A percentile compares a stretch with the other conserved stretches of the same genome.
Conservation (phyloP, 345 rosid species). For the Euphorbia peplus region DNA sequence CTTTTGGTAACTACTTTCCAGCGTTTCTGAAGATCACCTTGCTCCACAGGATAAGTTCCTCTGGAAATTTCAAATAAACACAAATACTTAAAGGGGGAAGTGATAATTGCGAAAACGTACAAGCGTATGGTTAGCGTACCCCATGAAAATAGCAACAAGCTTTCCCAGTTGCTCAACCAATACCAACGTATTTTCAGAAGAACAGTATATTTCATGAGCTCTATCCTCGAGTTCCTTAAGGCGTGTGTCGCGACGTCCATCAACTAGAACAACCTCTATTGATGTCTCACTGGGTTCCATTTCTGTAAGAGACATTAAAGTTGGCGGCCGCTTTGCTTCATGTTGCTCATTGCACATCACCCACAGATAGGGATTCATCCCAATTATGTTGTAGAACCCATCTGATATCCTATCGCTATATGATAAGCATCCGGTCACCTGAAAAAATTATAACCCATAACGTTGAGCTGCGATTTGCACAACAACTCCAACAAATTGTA, state of each 20-base stretch:
- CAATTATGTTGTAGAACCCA: constrained; percentile 89
- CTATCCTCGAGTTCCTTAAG: constrained; percentile 81
- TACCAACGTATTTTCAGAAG: constrained; percentile 63
- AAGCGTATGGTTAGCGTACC: constrained; percentile 56
- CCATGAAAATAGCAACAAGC: constrained; percentile 88
- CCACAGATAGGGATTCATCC: constrained; percentile 96
- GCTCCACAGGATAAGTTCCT: constrained; percentile 74
- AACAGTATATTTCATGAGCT: constrained; percentile 72
- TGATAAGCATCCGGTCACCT: constrained; percentile 91
- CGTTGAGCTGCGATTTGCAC: too few species aligned
- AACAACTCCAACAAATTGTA: too few species aligned
- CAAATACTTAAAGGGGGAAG: not conserved
- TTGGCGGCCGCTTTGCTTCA: constrained; percentile 65
- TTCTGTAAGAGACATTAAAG: constrained; percentile 63
- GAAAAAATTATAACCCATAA: constrained; percentile 24
- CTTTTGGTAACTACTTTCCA: constrained; percentile 74
- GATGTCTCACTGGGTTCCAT: constrained; percentile 65
- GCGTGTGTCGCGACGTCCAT: constrained; percentile 62
- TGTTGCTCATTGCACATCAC: constrained; percentile 71
- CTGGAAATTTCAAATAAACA: constrained; percentile 33
- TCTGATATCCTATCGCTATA: constrained; percentile 79
- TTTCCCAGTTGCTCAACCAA: constrained; percentile 80
- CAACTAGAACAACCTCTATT: constrained; percentile 87
- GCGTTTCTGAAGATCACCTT: constrained; percentile 73
- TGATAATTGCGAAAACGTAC: not conserved